Base-by-base conservation (phyloP, 225 moss, liverwort and hornwort genomes). In the Bryum argenteum region DNA sequence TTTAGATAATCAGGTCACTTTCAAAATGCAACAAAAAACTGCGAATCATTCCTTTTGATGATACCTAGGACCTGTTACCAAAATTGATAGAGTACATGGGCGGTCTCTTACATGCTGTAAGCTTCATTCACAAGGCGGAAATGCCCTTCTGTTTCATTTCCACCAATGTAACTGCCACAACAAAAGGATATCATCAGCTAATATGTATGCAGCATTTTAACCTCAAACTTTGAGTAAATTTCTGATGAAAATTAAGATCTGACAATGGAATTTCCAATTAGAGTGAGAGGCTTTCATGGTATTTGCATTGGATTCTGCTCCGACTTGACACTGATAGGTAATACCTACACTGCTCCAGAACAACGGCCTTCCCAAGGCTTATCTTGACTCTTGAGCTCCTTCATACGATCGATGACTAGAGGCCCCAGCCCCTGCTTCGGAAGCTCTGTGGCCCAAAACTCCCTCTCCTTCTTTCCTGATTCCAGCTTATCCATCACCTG, bases 341-440 rank as follows among this genome's bases (percentile, higher is more conserved):
- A 91, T 93, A 93, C 96, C 93, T 96, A 99, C 94, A 99, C 98
- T 89, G 98, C 94, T 90, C 98, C 98, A 79, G 98, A 99, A 84
- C 92, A 92, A 88, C 87, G 94, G 79, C 98, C 98, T 85, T 91
- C 90, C 98, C 98, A 99, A 59, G 81, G 71, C 71, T 79, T 99
- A 83, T 99, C 98, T 74, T 70, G 78, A 54, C 84, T 77, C 75
- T 99, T 94, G 10, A 86, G 70, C 80, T 89, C 89, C 80, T 92
- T 89, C 80, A 99, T 74, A 12, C 86, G 87, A 19, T 90, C 84
- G 24, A 99, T 84, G 16, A 91, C 92, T 73, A 76, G 74, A 70
- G 88, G 79, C 48, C 94, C 94, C 69, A 92, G 79, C 37, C 98
- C 94, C 39, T 75, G 81, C 57, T 75, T 77, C 21, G 98, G 98